Evolutionary conservation across 768 basidiomycete species (phyloP), one percentile per base, ranked within the genome.

Genomic region (Vararia minispora): DNA sequence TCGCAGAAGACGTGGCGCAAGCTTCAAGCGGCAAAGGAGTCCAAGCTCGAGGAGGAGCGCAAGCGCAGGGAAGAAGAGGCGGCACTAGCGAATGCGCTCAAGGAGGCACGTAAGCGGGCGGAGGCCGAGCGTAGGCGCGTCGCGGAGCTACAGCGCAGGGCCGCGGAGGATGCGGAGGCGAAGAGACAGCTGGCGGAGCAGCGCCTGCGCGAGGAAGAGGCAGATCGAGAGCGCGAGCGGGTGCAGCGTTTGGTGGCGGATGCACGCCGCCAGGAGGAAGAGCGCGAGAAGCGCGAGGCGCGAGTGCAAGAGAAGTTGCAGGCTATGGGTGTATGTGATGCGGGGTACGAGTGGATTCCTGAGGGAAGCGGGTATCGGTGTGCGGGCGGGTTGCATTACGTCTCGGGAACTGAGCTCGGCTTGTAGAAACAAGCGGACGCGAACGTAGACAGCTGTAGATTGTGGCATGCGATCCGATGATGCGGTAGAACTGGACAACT

Each of bases 1-100:
- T 48, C 64, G 0, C 72, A 80, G 49, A 51, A 48, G 1, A 51
- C 64, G 9, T 79, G 79, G 79, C 20, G 45, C 8, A 59, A 71
- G 43, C 55, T 79, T 1, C 66, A 74, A 42, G 47, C 29, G 4
- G 66, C 62, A 45, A 63, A 61, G 40, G 42, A 46, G 33, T 58
- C 56, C 6, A 58, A 54, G 37, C 57, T 53, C 30, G 54, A 48
- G 0, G 58, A 51, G 4, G 56, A 44, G 16, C n/a, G n/a, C n/a
- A 49, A 49, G 34, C 35, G 24, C 20, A 39, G 40, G 10, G 49
- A 54, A 35, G 52, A 52, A 13, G 57, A 47, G 26, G 5, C 32
- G 16, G 21, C 28, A 12, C 17, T 38, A 13, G 34, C 41, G 14
- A 39, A 35, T 22, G 37, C 39, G 24, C 44, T 40, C 20, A 46